A percentile compares a stretch with the other conserved stretches of the same genome.
Conservation (phyloP, 495 filamentous ascomycete genomes). For the Aspergillus steynii region DNA sequence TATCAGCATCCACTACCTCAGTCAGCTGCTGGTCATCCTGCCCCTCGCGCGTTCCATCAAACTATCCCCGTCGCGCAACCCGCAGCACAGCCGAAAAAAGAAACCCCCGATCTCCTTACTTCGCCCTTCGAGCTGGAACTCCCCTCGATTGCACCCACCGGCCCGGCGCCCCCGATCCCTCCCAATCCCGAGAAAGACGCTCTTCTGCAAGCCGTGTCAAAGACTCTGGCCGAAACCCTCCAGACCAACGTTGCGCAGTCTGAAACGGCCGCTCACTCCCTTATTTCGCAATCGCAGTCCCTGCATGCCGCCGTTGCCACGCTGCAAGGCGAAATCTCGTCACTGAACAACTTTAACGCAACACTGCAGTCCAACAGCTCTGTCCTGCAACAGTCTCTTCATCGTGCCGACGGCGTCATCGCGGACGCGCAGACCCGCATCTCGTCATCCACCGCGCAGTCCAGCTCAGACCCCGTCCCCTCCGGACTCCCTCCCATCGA, state of each 20-base stretch:
- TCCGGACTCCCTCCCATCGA: slow-evolving; percentile 69
- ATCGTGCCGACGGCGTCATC: slow-evolving; percentile 78
- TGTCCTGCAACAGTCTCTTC: slow-evolving; percentile 73
- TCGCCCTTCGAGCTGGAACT: slow-evolving; percentile 67
- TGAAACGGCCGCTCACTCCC: slow-evolving; percentile 66
- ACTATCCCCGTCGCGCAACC: slow-evolving; percentile 21
- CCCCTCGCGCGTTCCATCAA: slow-evolving; percentile 18
- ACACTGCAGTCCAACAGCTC: slow-evolving; percentile 74
- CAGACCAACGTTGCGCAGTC: slow-evolving; percentile 64
- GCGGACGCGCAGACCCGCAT: slow-evolving; percentile 54
- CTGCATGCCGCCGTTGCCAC: slow-evolving; percentile 64
- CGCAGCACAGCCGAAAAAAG: slow-evolving; percentile 40
- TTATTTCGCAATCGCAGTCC: slow-evolving; percentile 77
- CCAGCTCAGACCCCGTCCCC: slow-evolving; percentile 35
- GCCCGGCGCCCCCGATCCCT: slow-evolving; percentile 80
- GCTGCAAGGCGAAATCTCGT: slow-evolving; percentile 69
- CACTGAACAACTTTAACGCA: slow-evolving; percentile 65
- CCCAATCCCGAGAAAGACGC: slow-evolving; percentile 96
- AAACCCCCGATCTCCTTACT: slow-evolving; percentile 69
- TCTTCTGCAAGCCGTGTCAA: slow-evolving; percentile 74
- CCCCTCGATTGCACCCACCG: slow-evolving; percentile 54
- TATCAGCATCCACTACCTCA: slow-evolving; percentile 21
- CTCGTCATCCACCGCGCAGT: slow-evolving; percentile 26
- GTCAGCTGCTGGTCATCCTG: slow-evolving; percentile 11
- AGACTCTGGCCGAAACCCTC: slow-evolving; percentile 64